These are phyloP conservation scores for Aspergillus neotritici DNA, from an alignment of 2,329 filamentous ascomycete species.

Conservation along the genomic window DNA sequence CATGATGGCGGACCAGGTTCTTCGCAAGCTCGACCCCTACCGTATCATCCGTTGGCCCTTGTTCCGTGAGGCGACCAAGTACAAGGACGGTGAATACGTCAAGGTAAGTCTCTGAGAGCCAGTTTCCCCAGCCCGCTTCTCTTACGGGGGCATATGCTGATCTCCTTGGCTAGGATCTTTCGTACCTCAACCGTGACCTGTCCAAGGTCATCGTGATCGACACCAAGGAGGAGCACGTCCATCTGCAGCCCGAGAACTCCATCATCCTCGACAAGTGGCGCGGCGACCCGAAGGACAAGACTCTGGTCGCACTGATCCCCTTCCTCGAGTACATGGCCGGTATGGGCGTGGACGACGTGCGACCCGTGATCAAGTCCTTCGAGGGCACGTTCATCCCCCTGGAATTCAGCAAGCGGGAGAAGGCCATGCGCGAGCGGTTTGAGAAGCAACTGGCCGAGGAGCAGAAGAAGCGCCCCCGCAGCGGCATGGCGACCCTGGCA, in stretches of 20 bases:
- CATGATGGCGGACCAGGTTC: constrained; percentile 75
- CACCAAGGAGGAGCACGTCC: constrained; percentile 73
- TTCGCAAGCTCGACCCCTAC: constrained; percentile 91
- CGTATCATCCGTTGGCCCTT: constrained; percentile 92
- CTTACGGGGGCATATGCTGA: constrained; percentile 11
- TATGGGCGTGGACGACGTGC: constrained; percentile 84
- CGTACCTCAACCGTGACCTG: constrained; percentile 91
- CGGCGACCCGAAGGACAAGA: constrained; percentile 74
- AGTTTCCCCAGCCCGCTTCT: neutral
- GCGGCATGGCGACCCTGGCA: constrained; percentile 62
- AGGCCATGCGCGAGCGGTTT: constrained; percentile 77
- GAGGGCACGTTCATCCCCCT: constrained; percentile 81
- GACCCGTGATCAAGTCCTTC: constrained; percentile 79
- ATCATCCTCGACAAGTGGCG: constrained; percentile 88
- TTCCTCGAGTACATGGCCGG: constrained; percentile 97
- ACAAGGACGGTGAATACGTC: constrained; percentile 90
- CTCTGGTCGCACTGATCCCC: constrained; percentile 82
- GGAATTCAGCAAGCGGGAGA: constrained; percentile 86
- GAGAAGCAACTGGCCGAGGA: constrained; percentile 69
- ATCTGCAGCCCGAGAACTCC: constrained; percentile 91
- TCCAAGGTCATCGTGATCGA: constrained; percentile 95
- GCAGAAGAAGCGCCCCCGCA: constrained; percentile 55
- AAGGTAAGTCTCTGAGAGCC: constrained; percentile 57
- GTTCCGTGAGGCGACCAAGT: constrained; percentile 94
- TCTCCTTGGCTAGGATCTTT: constrained; percentile 64